Evolutionary conservation across 306 rosid species (phyloP).

Genomic region (Vachellia collinsii): DNA sequence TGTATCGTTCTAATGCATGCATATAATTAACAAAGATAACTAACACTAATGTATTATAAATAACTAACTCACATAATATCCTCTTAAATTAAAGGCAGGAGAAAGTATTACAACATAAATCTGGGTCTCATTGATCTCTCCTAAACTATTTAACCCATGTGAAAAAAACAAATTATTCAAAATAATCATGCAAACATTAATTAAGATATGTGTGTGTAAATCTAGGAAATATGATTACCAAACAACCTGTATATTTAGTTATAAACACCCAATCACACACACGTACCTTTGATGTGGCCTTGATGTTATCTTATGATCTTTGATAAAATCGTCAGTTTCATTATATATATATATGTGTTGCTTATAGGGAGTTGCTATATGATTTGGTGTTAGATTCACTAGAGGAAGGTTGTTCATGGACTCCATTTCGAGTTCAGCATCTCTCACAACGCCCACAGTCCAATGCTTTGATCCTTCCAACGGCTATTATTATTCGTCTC

Average conservation of each 20-base stretch:
- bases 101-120: too few relatives aligned
- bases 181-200: neutral
- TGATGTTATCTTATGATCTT: neutral
- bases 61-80: too few relatives aligned
- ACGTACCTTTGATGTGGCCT: neutral
- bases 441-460: slow-evolving; percentile 21
- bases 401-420: neutral
- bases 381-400: neutral
- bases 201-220: neutral
- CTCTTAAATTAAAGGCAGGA: too few relatives aligned
- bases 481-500: neutral
- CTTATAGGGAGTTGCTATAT: neutral
- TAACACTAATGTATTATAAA: too few relatives aligned
- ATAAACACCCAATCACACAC: neutral
- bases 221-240: neutral
- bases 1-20: too few relatives aligned
- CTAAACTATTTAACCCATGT: too few relatives aligned
- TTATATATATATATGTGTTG: neutral
- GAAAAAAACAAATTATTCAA: neutral
- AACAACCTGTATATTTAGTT: neutral
- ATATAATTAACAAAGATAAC: too few relatives aligned
- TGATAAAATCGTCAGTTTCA: neutral
- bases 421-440: slow-evolving; percentile 30
- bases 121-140: too few relatives aligned
- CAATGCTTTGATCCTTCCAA: neutral